Percentiles rank a stretch among this genome's conserved stretches.
phyloP scores from a whole-genome alignment of 139 green algal genomes.

The Coelastrella sp. region DNA sequence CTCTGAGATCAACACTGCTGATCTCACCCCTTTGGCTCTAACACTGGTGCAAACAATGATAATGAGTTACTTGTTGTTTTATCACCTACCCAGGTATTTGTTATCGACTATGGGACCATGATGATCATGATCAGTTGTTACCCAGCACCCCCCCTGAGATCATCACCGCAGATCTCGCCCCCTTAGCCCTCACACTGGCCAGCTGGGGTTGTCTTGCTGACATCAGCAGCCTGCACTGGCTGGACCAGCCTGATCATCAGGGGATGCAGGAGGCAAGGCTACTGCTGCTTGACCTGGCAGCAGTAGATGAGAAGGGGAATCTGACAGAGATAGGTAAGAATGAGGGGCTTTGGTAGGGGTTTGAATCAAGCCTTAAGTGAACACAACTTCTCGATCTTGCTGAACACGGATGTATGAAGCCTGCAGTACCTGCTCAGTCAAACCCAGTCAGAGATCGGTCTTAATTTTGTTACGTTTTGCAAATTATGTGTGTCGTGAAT shows the following conservation, averaged over 20 bases:
- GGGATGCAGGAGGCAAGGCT: conserved; percentile 46
- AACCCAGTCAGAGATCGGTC: no score
- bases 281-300: conserved; percentile 67
- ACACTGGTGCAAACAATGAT: no score
- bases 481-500: no score
- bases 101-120: conserved; percentile 64
- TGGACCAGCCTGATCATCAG: conserved; percentile 63
- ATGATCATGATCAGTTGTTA: conserved; percentile 37
- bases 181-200: conserved; percentile 66
- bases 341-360: neutral
- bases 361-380: neutral
- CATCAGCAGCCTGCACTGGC: conserved; percentile 59
- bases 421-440: no score
- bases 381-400: neutral
- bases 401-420: neutral
- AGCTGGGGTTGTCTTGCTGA: conserved; percentile 54
- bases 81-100: conserved; percentile 42
- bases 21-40: no score
- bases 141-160: conserved; percentile 62
- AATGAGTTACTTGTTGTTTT: no score
- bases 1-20: no score
- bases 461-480: no score
- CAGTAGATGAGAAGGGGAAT: conserved; percentile 49
- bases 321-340: conserved; percentile 22
- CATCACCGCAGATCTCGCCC: conserved; percentile 63